Conservation (phyloP, 805 yeast genomes). For the Zygoascus tannicola region DNA sequence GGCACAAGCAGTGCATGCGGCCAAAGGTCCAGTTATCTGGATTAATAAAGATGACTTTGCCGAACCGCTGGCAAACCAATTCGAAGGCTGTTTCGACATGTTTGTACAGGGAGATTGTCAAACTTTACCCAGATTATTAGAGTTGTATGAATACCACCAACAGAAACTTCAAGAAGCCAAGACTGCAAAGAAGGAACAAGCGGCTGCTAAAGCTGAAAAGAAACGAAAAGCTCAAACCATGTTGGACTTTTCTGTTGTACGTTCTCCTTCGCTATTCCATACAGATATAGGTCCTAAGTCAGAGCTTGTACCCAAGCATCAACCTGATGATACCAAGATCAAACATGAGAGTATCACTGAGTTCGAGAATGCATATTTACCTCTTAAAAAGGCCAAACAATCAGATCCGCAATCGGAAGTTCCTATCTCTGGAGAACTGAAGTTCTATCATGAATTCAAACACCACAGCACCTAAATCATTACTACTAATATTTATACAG, state of each 20-base stretch:
- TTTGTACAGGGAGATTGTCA: slow-evolving; percentile 62
- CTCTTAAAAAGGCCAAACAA: too few species aligned
- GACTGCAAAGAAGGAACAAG: slow-evolving; percentile 16
- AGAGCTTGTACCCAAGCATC: too few species aligned
- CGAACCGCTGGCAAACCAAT: slow-evolving; percentile 31
- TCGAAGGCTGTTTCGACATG: slow-evolving; percentile 48
- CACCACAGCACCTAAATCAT: too few species aligned
- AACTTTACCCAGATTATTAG: slow-evolving; percentile 33
- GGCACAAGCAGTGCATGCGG: slow-evolving; percentile 46
- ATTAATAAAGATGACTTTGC: slow-evolving; percentile 40
- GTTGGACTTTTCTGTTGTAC: not conserved
- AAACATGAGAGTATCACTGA: too few species aligned
- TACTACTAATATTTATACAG: too few species aligned
- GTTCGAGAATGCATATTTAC: too few species aligned
- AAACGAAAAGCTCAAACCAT: slow-evolving; percentile 4
- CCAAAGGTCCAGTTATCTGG: slow-evolving; percentile 55
- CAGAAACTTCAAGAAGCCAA: slow-evolving; percentile 18
- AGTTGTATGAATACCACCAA: slow-evolving; percentile 21
- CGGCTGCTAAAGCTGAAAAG: slow-evolving; percentile 8
- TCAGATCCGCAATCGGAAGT: too few species aligned
- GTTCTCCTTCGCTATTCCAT: too few species aligned
- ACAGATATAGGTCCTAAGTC: too few species aligned
- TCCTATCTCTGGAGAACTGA: too few species aligned
- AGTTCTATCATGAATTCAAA: too few species aligned
- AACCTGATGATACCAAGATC: too few species aligned